These are phyloP conservation scores for Leptomonas pyrrhocoris DNA, from an alignment of 208 protist genomes.

Conservation along the genomic window DNA sequence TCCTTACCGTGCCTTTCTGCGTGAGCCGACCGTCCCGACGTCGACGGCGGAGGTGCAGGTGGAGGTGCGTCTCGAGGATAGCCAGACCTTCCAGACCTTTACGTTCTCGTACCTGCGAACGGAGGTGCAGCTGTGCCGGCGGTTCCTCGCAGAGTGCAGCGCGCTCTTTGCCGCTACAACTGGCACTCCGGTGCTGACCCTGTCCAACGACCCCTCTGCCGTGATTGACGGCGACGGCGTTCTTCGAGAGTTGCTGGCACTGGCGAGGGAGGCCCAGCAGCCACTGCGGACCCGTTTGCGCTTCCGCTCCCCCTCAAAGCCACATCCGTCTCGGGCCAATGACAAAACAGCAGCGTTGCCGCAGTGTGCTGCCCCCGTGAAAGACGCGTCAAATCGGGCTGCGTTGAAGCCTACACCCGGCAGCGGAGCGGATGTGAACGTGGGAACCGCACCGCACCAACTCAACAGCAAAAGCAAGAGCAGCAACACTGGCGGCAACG, in stretches of 20 bases:
- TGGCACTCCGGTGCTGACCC: constrained; percentile 20
- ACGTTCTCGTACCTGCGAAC: constrained; percentile 40
- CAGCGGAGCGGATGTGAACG: background rate
- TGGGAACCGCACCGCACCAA: background rate
- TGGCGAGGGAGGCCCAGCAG: constrained; percentile 47
- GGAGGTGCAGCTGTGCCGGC: constrained; percentile 27
- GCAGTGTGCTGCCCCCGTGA: background rate
- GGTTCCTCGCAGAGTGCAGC: constrained; percentile 33
- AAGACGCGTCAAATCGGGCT: background rate
- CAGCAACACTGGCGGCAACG: background rate
- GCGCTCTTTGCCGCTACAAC: background rate
- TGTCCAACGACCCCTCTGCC: constrained; percentile 33
- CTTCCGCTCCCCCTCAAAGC: constrained; percentile 7
- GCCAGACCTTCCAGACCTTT: background rate
- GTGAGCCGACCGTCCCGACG: background rate
- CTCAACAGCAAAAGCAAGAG: background rate
- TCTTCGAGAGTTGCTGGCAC: constrained; percentile 52
- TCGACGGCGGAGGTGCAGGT: background rate
- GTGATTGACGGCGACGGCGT: constrained; percentile 30
- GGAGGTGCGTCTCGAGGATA: constrained; percentile 25
- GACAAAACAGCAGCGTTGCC: background rate
- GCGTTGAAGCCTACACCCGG: background rate
- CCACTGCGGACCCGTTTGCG: constrained; percentile 26
- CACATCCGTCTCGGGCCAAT: constrained; percentile 14
- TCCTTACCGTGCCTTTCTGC: constrained; percentile 11